These are phyloP conservation scores for Lachnellula willkommii DNA, from an alignment of 2,329 filamentous ascomycete species.

Conservation along the genomic window DNA sequence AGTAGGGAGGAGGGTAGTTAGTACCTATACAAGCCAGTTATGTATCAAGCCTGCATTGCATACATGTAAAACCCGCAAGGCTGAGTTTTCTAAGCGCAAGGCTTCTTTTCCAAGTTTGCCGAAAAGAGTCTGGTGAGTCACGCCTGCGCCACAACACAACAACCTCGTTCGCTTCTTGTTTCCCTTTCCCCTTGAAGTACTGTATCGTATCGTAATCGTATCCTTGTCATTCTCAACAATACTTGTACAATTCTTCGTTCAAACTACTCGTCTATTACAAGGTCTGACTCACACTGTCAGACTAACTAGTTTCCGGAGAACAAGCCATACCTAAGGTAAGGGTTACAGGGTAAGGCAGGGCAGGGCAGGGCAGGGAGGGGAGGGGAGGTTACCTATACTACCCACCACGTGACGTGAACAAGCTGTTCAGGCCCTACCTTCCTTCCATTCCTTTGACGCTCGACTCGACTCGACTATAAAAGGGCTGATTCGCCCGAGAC, in stretches of 20 bases:
- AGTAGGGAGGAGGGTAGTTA: not conserved
- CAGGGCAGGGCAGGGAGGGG: too few relatives aligned
- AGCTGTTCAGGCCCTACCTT: too few relatives aligned
- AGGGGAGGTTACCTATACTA: too few relatives aligned
- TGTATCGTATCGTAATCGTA: too few relatives aligned
- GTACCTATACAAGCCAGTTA: not conserved
- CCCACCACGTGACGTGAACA: too few relatives aligned
- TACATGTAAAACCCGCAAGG: not conserved
- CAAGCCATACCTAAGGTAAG: not conserved
- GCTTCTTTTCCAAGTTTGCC: not conserved
- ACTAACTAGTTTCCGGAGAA: not conserved
- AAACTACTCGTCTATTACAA: not conserved
- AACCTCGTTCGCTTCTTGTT: not conserved
- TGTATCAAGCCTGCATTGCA: not conserved
- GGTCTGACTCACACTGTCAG: not conserved
- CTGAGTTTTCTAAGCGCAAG: not conserved
- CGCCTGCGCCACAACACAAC: not conserved
- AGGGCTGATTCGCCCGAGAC: not conserved
- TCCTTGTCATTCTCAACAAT: too few relatives aligned
- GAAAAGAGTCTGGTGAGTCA: constrained; percentile 1
- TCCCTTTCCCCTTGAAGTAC: too few relatives aligned
- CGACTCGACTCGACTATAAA: not conserved
- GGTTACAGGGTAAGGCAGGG: too few relatives aligned
- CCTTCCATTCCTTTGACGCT: not conserved
- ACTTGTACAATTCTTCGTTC: too few relatives aligned